Evolutionary conservation across 331 rosid genomes (phyloP).

Genomic region (Dryas integrifolia): DNA sequence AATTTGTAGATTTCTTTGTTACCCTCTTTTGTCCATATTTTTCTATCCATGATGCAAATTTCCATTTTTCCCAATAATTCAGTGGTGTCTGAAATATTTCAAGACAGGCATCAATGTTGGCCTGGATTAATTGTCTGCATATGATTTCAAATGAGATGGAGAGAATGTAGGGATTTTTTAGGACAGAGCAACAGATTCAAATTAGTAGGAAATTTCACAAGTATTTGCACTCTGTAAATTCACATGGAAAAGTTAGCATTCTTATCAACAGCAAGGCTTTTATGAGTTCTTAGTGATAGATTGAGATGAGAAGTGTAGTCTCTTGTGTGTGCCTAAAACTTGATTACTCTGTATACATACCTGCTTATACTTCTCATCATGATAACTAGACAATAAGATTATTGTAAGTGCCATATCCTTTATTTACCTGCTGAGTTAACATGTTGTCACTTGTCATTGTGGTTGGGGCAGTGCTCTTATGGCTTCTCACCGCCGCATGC

Average conservation of each 20-base stretch:
- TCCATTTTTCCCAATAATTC: not conserved
- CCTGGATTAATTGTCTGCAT: not conserved
- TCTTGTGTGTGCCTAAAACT: not conserved
- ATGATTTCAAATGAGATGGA: not conserved
- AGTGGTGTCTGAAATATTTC: not conserved
- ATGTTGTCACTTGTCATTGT: slow-evolving; percentile 6
- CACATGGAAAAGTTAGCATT: not conserved
- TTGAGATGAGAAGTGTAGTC: not conserved
- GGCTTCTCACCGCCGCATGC: slow-evolving; percentile 66
- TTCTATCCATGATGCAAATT: not conserved
- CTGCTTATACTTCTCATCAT: not conserved
- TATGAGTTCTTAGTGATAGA: not conserved
- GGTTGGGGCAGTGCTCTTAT: slow-evolving; percentile 49
- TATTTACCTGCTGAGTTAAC: not conserved
- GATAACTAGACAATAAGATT: not conserved
- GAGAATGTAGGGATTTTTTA: not conserved
- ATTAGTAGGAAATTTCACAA: not conserved
- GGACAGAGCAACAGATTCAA: not conserved
- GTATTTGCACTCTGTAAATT: not conserved
- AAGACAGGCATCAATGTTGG: not conserved
- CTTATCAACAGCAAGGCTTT: not conserved
- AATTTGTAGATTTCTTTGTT: not conserved
- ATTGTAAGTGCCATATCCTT: not conserved
- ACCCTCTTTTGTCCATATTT: not conserved
- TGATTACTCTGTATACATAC: not conserved